A percentile compares a stretch with the other conserved stretches of the same genome.
These are phyloP conservation scores for Chenopodium formosanum DNA, from an alignment of 148 eudicot genomes.

Conservation along the genomic window DNA sequence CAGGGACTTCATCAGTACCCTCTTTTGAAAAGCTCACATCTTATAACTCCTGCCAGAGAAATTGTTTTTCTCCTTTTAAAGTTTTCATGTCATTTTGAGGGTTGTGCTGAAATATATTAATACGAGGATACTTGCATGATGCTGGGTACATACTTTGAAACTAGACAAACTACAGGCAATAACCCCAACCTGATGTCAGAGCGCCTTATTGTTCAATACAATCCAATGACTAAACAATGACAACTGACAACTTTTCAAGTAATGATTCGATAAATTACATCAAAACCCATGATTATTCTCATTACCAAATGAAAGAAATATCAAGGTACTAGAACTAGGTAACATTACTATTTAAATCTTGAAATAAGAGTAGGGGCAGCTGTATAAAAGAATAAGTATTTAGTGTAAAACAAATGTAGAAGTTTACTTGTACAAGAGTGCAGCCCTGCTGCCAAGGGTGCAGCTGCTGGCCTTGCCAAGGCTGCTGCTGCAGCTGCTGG, in stretches of 20 bases:
- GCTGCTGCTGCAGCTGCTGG: no score
- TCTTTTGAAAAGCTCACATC: not conserved
- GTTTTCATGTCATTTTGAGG: not conserved
- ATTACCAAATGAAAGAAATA: not conserved
- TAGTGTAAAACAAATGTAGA: not conserved
- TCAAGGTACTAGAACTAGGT: not conserved
- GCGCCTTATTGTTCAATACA: not conserved
- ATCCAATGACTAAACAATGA: not conserved
- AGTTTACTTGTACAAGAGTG: not conserved
- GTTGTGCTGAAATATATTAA: not conserved
- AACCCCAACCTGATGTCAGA: not conserved
- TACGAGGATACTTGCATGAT: not conserved
- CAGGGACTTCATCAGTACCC: not conserved
- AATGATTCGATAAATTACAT: not conserved
- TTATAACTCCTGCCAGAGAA: not conserved
- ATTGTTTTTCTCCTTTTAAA: not conserved
- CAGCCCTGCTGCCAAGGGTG: no score
- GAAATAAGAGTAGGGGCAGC: not conserved
- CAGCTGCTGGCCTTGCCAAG: no score
- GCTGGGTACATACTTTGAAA: not conserved
- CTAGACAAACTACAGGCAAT: not conserved
- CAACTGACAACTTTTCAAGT: not conserved
- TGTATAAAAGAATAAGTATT: not conserved
- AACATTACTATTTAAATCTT: not conserved
- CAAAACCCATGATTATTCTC: not conserved